Base-by-base conservation (phyloP, 2,329 filamentous ascomycete genomes). In the Pestalotiopsis fici region DNA sequence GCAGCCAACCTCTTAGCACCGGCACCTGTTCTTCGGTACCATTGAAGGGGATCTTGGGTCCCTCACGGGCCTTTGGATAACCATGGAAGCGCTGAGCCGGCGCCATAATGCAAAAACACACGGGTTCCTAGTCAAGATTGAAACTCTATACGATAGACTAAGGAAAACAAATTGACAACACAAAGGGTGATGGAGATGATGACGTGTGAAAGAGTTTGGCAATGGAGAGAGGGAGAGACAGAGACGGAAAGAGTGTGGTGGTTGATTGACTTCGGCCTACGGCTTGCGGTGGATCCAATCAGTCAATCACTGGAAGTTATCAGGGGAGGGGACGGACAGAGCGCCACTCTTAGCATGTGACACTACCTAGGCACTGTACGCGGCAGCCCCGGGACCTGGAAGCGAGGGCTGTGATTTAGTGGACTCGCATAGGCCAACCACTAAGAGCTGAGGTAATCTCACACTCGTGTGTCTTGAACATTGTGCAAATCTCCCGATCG, bases 1-100 rank as follows among this genome's bases (percentile, higher is more conserved):
- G 82, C 7, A 89, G 78, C 37, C 85, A 79, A 4, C 93, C 93
- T 66, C 90, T 85, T 70, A 97, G 82, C 1, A 89, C 85, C 0
- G 93, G 93, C 75, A 95, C 94, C 54, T 86, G 83, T 69, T 89
- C 86, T 37, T 83, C 77, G n/a, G 80, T 76, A 69, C 83, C 82
- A 27, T 80, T 76, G 69, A 85, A 87, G 4, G 80, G 79, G 12
- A 76, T 75, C n/a, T 69, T 65, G 2, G 75, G 74, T 1, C 74
- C 74, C 68, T 77, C 74, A 25, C 71, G 72, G 39, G 74, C 70
- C 31, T 68, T 69, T 15, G 76, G 76, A 28, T 78, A 78, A 35
- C 74, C 74, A 2, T 70, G 68, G 59, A 77, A 77, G 21, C 74
- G 72, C 67, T 73, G 74, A 12, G 37, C 63, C 3, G 71, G 67